Conservation (phyloP, 2,329 filamentous ascomycete genomes). For the Beauveria caledonica region DNA sequence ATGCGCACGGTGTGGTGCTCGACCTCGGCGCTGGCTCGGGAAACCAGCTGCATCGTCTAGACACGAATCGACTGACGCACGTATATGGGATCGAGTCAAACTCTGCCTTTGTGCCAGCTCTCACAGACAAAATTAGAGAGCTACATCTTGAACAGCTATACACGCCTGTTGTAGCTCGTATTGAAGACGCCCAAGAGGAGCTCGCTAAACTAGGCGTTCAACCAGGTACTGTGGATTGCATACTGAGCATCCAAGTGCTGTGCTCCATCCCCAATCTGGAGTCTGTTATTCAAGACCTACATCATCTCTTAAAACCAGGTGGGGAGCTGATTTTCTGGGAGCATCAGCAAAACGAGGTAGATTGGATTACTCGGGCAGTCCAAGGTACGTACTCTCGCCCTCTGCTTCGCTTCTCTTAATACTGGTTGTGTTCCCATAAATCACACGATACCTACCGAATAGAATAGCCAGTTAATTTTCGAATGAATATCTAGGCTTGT, state of each 20-base stretch:
- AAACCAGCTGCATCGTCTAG: slow-evolving; percentile 33
- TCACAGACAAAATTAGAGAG: slow-evolving; percentile 23
- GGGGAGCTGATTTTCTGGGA: slow-evolving; percentile 40
- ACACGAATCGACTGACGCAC: slow-evolving; percentile 21
- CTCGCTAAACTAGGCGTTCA: slow-evolving; percentile 27
- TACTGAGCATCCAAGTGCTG: slow-evolving; percentile 33
- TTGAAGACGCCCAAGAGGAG: slow-evolving; percentile 28
- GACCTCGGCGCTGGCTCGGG: slow-evolving; percentile 36
- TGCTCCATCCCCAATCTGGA: slow-evolving; percentile 27
- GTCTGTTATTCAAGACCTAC: slow-evolving; percentile 23
- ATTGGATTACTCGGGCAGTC: slow-evolving; percentile 20
- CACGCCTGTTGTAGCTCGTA: slow-evolving; percentile 26
- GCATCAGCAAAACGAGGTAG: slow-evolving; percentile 22
- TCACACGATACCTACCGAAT: background rate
- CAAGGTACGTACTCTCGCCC: slow-evolving; percentile 19
- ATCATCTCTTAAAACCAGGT: slow-evolving; percentile 33
- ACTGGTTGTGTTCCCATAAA: background rate
- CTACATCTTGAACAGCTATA: slow-evolving; percentile 26
- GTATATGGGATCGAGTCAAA: slow-evolving; percentile 36
- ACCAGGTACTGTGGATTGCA: slow-evolving; percentile 29
- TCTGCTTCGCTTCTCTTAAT: background rate
- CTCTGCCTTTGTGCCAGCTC: slow-evolving; percentile 20
- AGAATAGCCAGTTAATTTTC: background rate
- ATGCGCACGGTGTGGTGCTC: slow-evolving; percentile 22
- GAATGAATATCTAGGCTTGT: background rate